Conservation (phyloP, 1,284 basidiomycete genomes). For the Grifola frondosa region DNA sequence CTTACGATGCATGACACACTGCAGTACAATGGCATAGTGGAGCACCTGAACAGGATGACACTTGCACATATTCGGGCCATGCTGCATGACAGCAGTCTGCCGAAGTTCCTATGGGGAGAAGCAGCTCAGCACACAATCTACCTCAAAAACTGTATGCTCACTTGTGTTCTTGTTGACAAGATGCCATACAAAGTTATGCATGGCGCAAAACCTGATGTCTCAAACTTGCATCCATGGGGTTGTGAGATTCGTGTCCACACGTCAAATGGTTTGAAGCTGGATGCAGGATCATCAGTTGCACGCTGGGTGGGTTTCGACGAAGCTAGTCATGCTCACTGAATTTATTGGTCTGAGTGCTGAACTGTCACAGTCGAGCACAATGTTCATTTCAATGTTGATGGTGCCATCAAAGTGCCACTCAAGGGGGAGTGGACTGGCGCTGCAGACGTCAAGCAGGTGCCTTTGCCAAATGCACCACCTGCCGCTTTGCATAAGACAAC, state of each 20-base stretch:
- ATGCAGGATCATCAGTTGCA: neutral
- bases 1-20: constrained; percentile 28
- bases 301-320: constrained; percentile 28
- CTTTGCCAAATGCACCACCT: neutral
- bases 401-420: constrained; percentile 1
- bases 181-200: constrained; percentile 33
- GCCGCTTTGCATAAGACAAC: neutral
- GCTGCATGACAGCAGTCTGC: constrained; percentile 28
- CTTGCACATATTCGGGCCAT: constrained; percentile 22
- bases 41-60: constrained; percentile 35
- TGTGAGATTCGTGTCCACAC: constrained; percentile 25
- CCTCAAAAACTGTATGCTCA: constrained; percentile 38
- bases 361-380: constrained; percentile 22
- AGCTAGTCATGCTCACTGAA: constrained; percentile 21
- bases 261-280: constrained; percentile 20
- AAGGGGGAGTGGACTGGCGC: constrained; percentile 2
- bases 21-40: constrained; percentile 37
- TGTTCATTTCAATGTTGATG: constrained; percentile 4
- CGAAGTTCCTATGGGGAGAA: constrained; percentile 37
- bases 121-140: constrained; percentile 36
- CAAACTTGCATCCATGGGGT: constrained; percentile 31
- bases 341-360: constrained; percentile 23
- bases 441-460: neutral
- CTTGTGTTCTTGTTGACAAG: constrained; percentile 26
- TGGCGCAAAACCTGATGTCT: constrained; percentile 34